Conservation (phyloP, 1,139 yeast species). For the Pichia sp. region DNA sequence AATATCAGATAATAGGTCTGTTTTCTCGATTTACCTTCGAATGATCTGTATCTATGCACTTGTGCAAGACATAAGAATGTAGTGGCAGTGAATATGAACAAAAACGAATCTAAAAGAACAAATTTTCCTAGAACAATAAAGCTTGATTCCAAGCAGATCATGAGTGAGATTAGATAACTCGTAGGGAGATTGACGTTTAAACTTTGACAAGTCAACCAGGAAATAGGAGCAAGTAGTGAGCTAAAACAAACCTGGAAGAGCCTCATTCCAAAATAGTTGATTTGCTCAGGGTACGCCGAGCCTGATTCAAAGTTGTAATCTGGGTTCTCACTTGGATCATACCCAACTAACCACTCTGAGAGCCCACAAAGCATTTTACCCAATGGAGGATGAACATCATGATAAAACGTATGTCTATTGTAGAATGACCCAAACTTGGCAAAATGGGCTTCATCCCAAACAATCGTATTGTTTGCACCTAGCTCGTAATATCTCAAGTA, state of each 20-base stretch:
- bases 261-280: conserved; percentile 59
- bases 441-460: conserved; percentile 97
- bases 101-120: conserved; percentile 68
- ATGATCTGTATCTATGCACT: conserved; percentile 43
- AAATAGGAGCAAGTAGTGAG: conserved; percentile 57
- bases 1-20: conserved; percentile 57
- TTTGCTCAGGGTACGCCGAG: conserved; percentile 46
- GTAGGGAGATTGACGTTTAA: conserved; percentile 45
- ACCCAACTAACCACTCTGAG: conserved; percentile 64
- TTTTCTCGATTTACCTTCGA: conserved; percentile 37
- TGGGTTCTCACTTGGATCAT: conserved; percentile 43
- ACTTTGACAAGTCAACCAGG: conserved; percentile 54
- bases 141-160: conserved; percentile 63
- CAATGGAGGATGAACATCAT: conserved; percentile 77
- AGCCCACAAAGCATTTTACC: conserved; percentile 69
- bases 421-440: conserved; percentile 52
- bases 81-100: conserved; percentile 63
- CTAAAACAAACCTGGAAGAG: conserved; percentile 63
- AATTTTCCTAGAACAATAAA: conserved; percentile 66
- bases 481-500: conserved; percentile 66
- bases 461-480: conserved; percentile 58
- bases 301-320: conserved; percentile 63
- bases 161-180: conserved; percentile 50
- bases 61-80: conserved; percentile 56
- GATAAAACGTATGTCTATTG: conserved; percentile 61